Base-by-base conservation (phyloP, 73 alveolate genomes). In the Paramecium octaurelia region DNA sequence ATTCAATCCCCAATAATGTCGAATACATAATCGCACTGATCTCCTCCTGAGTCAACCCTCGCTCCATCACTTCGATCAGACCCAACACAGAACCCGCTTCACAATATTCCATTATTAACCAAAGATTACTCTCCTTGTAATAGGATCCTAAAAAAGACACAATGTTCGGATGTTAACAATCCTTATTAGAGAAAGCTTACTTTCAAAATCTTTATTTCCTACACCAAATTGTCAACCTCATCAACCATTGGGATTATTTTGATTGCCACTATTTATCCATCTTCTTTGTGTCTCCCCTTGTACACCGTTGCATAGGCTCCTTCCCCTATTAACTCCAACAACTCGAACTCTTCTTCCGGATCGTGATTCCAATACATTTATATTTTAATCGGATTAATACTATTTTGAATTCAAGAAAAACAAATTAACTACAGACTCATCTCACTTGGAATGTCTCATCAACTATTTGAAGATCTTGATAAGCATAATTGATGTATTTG, bases 31-130 rank as follows among this genome's bases (percentile, higher is more conserved):
- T 95, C 9, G 99, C 95, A 4, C 99, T 98, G 14, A 98, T 98
- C 94, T 98, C 98, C 27, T 92, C 89, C 93, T 98, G 99, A 58
- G 71, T 97, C 44, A 97, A 93, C 29, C 97, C 93, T 58, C 96
- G 92, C 58, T 96, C 95, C 58, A 99, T 97, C n/a, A 97, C 95
- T 83, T 97, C 96, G 88, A 98, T 96, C 12, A 98, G 85, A 70
- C 98, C 99, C 23, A 96, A 92, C 24, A 98, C 98, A 29, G 98
- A 93, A 23, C 99, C 99, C 35, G 98, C 99, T 58, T 94, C 97
- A 92, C 99, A 98, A 93, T 94, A 98, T 92, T 98, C 99, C 64
- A 97, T 95, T 27, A 98, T 93, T 11, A 98, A 96, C 99, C 99
- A 98, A 12, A 98, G 95, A 86, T 96, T 97, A 21, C 93, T 95